phyloP scores from a whole-genome alignment of 176 grass and related monocot genomes.

The Elaeis guineensis region DNA sequence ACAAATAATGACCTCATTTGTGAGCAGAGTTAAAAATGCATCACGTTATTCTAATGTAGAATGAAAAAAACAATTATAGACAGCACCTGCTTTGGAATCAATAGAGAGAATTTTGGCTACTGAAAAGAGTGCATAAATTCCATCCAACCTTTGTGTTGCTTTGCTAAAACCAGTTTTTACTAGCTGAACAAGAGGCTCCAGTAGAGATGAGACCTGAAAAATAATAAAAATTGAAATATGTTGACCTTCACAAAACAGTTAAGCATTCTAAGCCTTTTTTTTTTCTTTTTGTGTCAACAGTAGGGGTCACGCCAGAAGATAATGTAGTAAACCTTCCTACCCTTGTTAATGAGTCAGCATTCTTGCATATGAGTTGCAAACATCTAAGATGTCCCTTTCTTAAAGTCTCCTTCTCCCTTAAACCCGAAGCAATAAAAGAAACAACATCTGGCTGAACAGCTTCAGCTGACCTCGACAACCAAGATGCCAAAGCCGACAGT shows the following conservation, averaged over 20 bases:
- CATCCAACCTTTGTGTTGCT: conserved; percentile 88
- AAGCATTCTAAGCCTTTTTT: too few relatives aligned
- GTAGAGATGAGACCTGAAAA: conserved; percentile 59
- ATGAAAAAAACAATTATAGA: conserved; percentile 11
- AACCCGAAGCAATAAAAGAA: conserved; percentile 59
- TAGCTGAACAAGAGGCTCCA: conserved; percentile 72
- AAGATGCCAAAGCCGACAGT: conserved; percentile 62
- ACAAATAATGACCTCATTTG: conserved; percentile 12
- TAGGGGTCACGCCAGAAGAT: neutral
- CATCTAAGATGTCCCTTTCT: conserved; percentile 88
- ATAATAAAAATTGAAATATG: conserved; percentile 1
- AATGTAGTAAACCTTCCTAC: conserved; percentile 24
- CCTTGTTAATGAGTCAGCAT: conserved; percentile 68
- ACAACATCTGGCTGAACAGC: conserved; percentile 60
- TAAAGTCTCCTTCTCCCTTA: conserved; percentile 92
- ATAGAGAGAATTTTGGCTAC: conserved; percentile 66
- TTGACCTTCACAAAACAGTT: too few relatives aligned
- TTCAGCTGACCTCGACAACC: conserved; percentile 61
- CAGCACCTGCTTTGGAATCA: conserved; percentile 83
- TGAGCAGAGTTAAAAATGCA: neutral
- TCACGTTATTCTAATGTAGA: neutral
- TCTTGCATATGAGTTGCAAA: conserved; percentile 68
- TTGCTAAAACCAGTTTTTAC: conserved; percentile 83
- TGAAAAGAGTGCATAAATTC: conserved; percentile 80
- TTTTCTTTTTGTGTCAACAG: too few relatives aligned